These are phyloP conservation scores for Arabis alpina DNA, from an alignment of 345 rosid species.

Conservation along the genomic window DNA sequence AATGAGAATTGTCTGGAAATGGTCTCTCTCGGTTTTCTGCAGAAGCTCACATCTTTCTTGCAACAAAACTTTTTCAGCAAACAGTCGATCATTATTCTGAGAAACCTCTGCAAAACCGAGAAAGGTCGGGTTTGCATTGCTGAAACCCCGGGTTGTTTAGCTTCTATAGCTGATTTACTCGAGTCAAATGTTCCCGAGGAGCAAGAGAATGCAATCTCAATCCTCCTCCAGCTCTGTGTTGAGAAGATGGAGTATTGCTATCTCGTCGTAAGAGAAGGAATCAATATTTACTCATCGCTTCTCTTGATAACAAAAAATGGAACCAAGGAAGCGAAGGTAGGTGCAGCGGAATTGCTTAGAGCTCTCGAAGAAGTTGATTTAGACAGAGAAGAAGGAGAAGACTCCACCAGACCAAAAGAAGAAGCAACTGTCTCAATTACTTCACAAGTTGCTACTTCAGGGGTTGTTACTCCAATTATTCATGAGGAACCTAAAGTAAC, in stretches of 20 bases:
- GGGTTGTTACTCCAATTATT: constrained; percentile 27
- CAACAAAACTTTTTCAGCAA: constrained; percentile 50
- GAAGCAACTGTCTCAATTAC: constrained; percentile 20
- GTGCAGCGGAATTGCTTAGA: constrained; percentile 73
- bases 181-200: constrained; percentile 58
- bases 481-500: background rate
- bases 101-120: constrained; percentile 57
- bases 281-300: constrained; percentile 57
- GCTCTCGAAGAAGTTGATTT: constrained; percentile 52
- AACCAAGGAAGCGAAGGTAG: constrained; percentile 57
- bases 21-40: constrained; percentile 54
- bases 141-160: constrained; percentile 66
- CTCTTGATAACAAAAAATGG: constrained; percentile 60
- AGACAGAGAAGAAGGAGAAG: constrained; percentile 36
- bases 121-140: constrained; percentile 62
- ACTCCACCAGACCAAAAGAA: too few species aligned
- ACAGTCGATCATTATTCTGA: constrained; percentile 51
- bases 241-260: constrained; percentile 54
- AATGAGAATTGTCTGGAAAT: constrained; percentile 50
- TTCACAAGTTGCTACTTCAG: constrained; percentile 19
- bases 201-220: constrained; percentile 64
- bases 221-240: constrained; percentile 53
- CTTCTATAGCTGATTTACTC: constrained; percentile 62
- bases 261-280: constrained; percentile 63
- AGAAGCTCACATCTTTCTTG: constrained; percentile 61